Evolutionary conservation across 148 eudicot species (phyloP), one percentile per base, ranked within the genome.

Genomic region (Chenopodium album): DNA sequence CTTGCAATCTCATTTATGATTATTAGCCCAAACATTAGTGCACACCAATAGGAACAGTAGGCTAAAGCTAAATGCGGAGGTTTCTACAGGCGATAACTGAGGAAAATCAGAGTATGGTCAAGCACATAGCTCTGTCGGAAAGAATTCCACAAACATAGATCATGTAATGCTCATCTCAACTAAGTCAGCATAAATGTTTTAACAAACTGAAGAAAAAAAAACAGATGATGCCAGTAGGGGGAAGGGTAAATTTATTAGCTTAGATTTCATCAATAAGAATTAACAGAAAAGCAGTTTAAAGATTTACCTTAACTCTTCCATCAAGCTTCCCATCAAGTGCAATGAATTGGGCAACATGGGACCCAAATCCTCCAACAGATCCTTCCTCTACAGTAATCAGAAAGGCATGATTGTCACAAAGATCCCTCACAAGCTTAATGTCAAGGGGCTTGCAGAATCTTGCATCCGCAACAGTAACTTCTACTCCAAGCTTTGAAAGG

Each of bases 371-470:
- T 80, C 98, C 97, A 54, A 93, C 79, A 0, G 96, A 92, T 68
- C 98, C 98, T 85, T 95, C 98, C 88, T 95, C 97, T 17, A 92
- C 98, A 4, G 97, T 95, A 52, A 95, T 87, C 56, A 95, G 83
- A 77, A 88, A 95, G n/a, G 85, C 80, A 84, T 95, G 98, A 83
- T 91, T 90, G 80, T 89, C 86, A 87, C 97, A 90, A 47, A 95
- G 90, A 62, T 78, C 75, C 77, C 98, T 88, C 14, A 92, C 85
- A 69, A 95, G 93, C 68, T 90, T 74, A 71, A 95, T 91, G 85
- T 93, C 98, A 56, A 95, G 97, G 14, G 97, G 97, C 88, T 95
- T 95, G 91, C 98, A 95, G 82, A 95, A 95, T 78, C 98, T 88
- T 67, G 97, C 98, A 90, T 95, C 97, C n/a, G 97, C 97, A 69